Evolutionary conservation across 306 rosid species (phyloP).

Genomic region (Begonia loranthoides): DNA sequence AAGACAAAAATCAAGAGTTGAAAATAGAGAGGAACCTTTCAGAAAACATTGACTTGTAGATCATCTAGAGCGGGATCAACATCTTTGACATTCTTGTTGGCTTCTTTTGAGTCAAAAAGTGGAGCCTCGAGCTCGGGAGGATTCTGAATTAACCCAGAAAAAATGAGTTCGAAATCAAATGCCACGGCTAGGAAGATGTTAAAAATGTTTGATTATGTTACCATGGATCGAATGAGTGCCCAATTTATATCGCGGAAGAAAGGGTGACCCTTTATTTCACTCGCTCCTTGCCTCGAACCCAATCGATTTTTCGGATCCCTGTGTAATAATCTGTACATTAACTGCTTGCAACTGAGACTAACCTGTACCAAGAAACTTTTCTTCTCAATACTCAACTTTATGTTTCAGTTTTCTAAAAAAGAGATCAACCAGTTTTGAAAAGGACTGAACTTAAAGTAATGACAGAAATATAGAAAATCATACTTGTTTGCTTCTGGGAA

Average conservation of each 20-base stretch:
- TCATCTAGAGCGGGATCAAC: slow-evolving; percentile 46
- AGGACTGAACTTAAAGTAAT: too few relatives aligned
- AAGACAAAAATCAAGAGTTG: neutral
- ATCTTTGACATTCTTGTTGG: slow-evolving; percentile 28
- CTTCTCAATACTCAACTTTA: slow-evolving; percentile 1
- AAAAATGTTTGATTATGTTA: slow-evolving; percentile 17
- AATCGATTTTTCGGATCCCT: slow-evolving; percentile 76
- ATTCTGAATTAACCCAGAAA: slow-evolving; percentile 24
- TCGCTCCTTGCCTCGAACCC: slow-evolving; percentile 78
- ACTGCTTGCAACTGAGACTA: slow-evolving; percentile 60
- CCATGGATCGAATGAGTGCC: slow-evolving; percentile 90
- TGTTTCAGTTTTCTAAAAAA: neutral
- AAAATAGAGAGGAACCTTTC: slow-evolving; percentile 18
- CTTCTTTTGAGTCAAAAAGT: slow-evolving; percentile 29
- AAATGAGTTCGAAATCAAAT: neutral
- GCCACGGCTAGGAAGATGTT: neutral
- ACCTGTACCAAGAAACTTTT: slow-evolving; percentile 35
- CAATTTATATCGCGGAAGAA: slow-evolving; percentile 75
- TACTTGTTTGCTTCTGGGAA: slow-evolving; percentile 70
- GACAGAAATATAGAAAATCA: neutral
- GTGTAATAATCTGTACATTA: slow-evolving; percentile 62
- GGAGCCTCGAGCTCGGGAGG: slow-evolving; percentile 83
- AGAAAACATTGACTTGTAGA: slow-evolving; percentile 47
- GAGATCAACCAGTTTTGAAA: neutral
- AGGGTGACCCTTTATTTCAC: slow-evolving; percentile 68